A percentile compares a stretch with the other conserved stretches of the same genome.
These are phyloP conservation scores for Phytopythium aichiense DNA, from an alignment of 352 stramenopile species.

Conservation along the genomic window DNA sequence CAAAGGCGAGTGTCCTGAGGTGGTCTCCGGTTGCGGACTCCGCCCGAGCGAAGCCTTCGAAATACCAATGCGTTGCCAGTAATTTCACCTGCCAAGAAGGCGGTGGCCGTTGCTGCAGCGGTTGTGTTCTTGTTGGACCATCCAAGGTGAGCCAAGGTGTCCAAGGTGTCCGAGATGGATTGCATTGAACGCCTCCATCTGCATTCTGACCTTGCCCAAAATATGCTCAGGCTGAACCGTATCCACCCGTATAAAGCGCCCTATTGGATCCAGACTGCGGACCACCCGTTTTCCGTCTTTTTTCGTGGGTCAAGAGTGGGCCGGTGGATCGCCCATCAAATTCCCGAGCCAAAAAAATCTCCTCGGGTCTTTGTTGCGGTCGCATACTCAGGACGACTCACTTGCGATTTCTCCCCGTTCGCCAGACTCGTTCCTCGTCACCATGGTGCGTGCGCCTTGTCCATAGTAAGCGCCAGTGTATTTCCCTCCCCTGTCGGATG, in stretches of 20 bases:
- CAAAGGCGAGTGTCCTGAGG: background rate
- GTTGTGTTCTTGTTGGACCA: background rate
- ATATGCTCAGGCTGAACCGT: too few species aligned
- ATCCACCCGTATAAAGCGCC: background rate
- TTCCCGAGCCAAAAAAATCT: background rate
- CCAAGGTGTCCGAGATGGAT: too few species aligned
- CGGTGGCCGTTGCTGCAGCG: background rate
- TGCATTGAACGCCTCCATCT: too few species aligned
- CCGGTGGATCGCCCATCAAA: background rate
- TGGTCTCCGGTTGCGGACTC: background rate
- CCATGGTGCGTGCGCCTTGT: background rate
- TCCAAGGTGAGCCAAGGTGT: too few species aligned
- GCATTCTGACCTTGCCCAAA: too few species aligned
- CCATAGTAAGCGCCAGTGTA: background rate
- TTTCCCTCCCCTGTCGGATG: background rate
- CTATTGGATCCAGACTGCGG: background rate
- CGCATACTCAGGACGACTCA: background rate
- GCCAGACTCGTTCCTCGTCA: background rate
- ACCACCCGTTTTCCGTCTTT: background rate
- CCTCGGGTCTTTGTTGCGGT: background rate
- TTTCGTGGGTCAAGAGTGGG: background rate
- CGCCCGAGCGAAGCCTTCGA: background rate
- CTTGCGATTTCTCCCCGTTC: conserved; percentile 1
- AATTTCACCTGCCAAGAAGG: background rate
- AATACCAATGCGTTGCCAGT: conserved; percentile 1